Evolutionary conservation across 306 rosid species (phyloP), one percentile per base, ranked within the genome.

Genomic region (Vigna angularis): DNA sequence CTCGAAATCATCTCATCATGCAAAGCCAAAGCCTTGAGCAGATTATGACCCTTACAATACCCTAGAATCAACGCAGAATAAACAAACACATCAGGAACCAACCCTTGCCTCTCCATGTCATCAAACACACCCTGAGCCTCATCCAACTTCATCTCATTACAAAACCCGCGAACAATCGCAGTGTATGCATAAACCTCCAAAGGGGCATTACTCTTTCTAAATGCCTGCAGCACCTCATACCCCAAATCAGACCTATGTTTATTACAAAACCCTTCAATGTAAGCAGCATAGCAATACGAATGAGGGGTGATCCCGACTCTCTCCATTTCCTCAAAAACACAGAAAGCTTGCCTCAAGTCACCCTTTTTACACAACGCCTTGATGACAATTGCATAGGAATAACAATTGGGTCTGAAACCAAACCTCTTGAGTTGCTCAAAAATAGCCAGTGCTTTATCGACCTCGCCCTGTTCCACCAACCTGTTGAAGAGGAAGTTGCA

Each of bases 401-500:
- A 90, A 66, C 79, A 73, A 48, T 94, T 90, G 1, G 96, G 91
- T n/a, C 58, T 63, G 49, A 90, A 82, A 64, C 98, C 97, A 65
- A 89, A 79, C 79, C 91, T 85, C 82, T 89, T 94, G 68, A 92
- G 86, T 63, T 87, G 90, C 74, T 82, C 77, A 70, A 81, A 92
- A 58, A 86, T 18, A 6, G 85, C 82, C 63, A 90, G 10, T 0
- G 92, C 92, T 75, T 44, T 81, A 82, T 86, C 90, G 62, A 80
- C 42, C 72, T 84, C 64, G 34, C 83, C 83, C 38, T 81, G 79
- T 44, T 67, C 87, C 76, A 90, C 85, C 80, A 94, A 75, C 48
- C 91, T 81, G 73, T 90, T 94, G 66, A 94, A 69, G 38, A 94
- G 90, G 83, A 79, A 92, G 83, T 94, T 94, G 52, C 88, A 88